phyloP scores from a whole-genome alignment of 768 basidiomycete species.

The Russula abietina region DNA sequence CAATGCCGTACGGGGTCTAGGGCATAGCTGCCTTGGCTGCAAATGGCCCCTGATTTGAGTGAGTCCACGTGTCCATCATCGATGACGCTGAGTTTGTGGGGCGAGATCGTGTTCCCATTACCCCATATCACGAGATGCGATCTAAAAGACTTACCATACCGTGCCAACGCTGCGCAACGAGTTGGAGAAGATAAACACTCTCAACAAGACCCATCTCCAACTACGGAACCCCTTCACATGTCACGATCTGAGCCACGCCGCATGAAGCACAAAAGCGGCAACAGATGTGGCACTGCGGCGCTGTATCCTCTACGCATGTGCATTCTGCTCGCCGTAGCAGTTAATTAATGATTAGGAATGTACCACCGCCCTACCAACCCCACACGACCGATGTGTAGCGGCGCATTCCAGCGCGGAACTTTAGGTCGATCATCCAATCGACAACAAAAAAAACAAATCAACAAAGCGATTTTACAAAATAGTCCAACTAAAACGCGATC shows the following conservation, averaged over 20 bases:
- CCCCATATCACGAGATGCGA: not conserved
- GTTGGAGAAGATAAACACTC: not conserved
- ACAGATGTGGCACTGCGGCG: not conserved
- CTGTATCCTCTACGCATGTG: not conserved
- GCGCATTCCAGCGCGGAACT: not conserved
- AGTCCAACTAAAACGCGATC: not conserved
- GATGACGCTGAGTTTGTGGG: not conserved
- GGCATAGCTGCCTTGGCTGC: not conserved
- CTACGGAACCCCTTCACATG: not conserved
- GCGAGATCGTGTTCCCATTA: not conserved
- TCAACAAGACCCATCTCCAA: not conserved
- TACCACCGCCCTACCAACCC: not conserved
- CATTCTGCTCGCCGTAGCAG: not conserved
- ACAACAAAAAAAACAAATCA: not conserved
- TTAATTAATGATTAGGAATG: not conserved
- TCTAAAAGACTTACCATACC: not conserved
- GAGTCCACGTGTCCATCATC: not conserved
- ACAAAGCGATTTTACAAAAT: not conserved
- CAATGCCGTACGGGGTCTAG: not conserved
- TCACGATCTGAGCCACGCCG: not conserved
- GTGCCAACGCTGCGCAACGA: not conserved
- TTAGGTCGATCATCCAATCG: not conserved
- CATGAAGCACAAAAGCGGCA: not conserved
- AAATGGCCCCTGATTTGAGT: not conserved
- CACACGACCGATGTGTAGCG: not conserved